Base-by-base conservation (phyloP, 202 grass and related monocot species). In the Elaeis oleifera region DNA sequence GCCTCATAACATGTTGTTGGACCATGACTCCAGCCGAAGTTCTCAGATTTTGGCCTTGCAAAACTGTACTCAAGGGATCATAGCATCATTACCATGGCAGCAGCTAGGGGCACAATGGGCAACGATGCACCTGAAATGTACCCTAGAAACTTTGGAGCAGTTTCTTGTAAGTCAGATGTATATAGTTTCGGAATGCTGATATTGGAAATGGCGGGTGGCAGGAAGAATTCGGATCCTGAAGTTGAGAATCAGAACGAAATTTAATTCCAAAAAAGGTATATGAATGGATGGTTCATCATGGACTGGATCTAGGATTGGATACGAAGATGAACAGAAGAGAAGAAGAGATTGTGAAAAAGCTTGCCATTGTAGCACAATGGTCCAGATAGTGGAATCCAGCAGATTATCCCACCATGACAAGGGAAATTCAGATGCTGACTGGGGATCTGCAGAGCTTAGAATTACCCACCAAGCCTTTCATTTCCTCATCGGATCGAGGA, bases 311-410 rank as follows among this genome's bases (percentile, higher is more conserved):
- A 4, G 50, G 2, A 29, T 54, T 74, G 5, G 16, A 3, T 2
- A 57, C 23, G 6, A 48, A 61, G 48, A 51, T 71, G 16, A 23
- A 74, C 15, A 15, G 36, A 27, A 58, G 58, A 3, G 73, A 81
- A 48, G 72, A 56, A 50, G 66, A 78, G 39, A 76, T 18, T 0
- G 17, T 61, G 51, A 82, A 59, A 18, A 78, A 82, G 39, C 27
- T 82, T 14, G 63, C 65, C 22, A 76, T 76, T 68, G 79, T 82
- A 48, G 79, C 75, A 23, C 61, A 83, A 20, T 79, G 84, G 79
- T 87, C 79, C 61, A 82, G 82, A 63, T 75, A 82, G 59, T 86
- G 78, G 84, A 82, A 78, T 61, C 84, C 79, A 16, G 50, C 13
- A 18, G 57, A 75, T 21, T 6, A 79, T 11, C 84, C 79, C 24